Percentiles rank a stretch among this genome's conserved stretches.
These are phyloP conservation scores for Dictyostelium citrinum DNA, from an alignment of 78 protist genomes.

Conservation along the genomic window DNA sequence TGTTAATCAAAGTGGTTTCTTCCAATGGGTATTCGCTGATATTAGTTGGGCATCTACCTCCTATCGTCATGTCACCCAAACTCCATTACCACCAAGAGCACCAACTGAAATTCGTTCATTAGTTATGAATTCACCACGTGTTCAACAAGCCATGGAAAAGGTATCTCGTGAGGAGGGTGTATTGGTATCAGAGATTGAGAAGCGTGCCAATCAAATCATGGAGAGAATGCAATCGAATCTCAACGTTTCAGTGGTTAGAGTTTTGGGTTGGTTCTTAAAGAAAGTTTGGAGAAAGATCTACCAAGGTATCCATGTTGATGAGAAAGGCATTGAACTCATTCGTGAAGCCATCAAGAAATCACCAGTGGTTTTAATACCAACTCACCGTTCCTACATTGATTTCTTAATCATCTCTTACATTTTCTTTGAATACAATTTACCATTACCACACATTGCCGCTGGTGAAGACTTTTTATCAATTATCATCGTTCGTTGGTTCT, in stretches of 20 bases:
- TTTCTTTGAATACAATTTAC: slow-evolving; percentile 80
- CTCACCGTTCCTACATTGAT: slow-evolving; percentile 88
- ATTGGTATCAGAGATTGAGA: slow-evolving; percentile 45
- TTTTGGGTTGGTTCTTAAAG: slow-evolving; percentile 77
- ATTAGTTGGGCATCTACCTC: slow-evolving; percentile 58
- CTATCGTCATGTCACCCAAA: slow-evolving; percentile 73
- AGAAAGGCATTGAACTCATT: slow-evolving; percentile 74
- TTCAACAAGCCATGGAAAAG: slow-evolving; percentile 73
- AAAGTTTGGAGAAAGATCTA: slow-evolving; percentile 83
- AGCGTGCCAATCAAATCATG: slow-evolving; percentile 76
- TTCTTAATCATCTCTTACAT: slow-evolving; percentile 86
- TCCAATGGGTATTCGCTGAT: slow-evolving; percentile 75
- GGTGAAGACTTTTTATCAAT: slow-evolving; percentile 79
- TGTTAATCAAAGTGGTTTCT: slow-evolving; percentile 41
- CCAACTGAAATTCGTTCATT: slow-evolving; percentile 74
- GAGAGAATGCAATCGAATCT: slow-evolving; percentile 79
- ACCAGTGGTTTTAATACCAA: slow-evolving; percentile 87
- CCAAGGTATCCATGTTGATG: slow-evolving; percentile 80
- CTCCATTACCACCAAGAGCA: slow-evolving; percentile 77
- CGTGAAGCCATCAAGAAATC: slow-evolving; percentile 75
- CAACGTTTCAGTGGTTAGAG: slow-evolving; percentile 55
- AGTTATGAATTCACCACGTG: slow-evolving; percentile 75
- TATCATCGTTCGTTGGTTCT: slow-evolving; percentile 77
- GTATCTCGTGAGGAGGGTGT: slow-evolving; percentile 69
- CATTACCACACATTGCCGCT: slow-evolving; percentile 89